These are phyloP conservation scores for Scleroderma bovista DNA, from an alignment of 768 basidiomycete species.

Conservation along the genomic window DNA sequence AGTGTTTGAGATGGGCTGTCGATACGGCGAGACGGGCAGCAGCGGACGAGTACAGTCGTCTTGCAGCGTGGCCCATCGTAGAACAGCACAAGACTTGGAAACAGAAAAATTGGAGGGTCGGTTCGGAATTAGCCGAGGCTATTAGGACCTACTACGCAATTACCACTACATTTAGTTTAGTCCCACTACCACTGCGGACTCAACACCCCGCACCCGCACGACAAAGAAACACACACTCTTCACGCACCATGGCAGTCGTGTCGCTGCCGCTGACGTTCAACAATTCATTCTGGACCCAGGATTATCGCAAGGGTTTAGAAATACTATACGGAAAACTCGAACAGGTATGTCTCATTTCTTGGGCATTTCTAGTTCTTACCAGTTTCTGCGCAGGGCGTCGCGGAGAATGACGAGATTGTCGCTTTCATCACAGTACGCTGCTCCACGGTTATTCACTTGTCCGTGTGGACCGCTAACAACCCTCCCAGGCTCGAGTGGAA, in stretches of 20 bases:
- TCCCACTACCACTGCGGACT: not conserved
- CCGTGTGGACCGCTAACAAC: conserved; percentile 4
- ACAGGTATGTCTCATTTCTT: conserved; percentile 43
- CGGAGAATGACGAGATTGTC: conserved; percentile 80
- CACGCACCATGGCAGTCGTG: conserved; percentile 67
- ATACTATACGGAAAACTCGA: conserved; percentile 72
- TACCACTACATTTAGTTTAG: not conserved
- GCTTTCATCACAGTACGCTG: conserved; percentile 73
- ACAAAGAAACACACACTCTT: not conserved
- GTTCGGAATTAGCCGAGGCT: conserved; percentile 25
- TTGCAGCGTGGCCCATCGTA: conserved; percentile 56
- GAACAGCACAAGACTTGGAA: conserved; percentile 2
- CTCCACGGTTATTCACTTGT: not conserved
- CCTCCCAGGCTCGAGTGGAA: conserved; percentile 60
- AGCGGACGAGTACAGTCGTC: conserved; percentile 45
- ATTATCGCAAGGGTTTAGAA: conserved; percentile 80
- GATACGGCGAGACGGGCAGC: conserved; percentile 49
- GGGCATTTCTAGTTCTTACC: conserved; percentile 1
- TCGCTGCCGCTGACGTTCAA: conserved; percentile 85
- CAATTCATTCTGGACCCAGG: conserved; percentile 94
- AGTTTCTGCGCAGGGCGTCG: conserved; percentile 51
- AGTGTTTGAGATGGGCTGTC: conserved; percentile 45
- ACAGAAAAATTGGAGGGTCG: conserved; percentile 21
- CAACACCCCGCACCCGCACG: not conserved
- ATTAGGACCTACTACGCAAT: not conserved